phyloP scores from a whole-genome alignment of 2,329 filamentous ascomycete genomes.

The Escovopsis weberi region DNA sequence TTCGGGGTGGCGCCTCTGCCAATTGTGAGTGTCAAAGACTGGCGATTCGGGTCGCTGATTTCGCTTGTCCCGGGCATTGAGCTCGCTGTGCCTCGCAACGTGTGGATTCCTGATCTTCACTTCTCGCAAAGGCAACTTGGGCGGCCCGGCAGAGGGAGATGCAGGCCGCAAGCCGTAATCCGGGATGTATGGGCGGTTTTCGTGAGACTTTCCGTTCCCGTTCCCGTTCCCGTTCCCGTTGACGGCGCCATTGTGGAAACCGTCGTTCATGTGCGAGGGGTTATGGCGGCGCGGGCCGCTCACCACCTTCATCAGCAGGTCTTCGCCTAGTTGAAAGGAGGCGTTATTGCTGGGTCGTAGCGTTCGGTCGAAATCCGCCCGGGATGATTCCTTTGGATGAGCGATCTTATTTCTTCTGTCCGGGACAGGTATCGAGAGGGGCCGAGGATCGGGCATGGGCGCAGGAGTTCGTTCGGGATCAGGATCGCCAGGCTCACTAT shows the following conservation, averaged over 20 bases:
- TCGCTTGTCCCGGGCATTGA: slow-evolving; percentile 1
- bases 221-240: slow-evolving; percentile 8
- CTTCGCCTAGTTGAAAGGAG: slow-evolving; percentile 22
- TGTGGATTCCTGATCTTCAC: slow-evolving; percentile 12
- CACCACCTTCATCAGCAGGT: slow-evolving; percentile 23
- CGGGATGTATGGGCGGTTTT: slow-evolving; percentile 7
- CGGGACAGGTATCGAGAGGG: slow-evolving; percentile 1
- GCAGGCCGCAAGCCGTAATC: slow-evolving; percentile 9
- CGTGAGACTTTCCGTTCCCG: slow-evolving; percentile 8
- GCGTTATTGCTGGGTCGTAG: slow-evolving; percentile 5
- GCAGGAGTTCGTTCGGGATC: background rate
- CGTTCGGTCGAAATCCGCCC: slow-evolving; percentile 3
- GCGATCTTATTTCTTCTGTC: background rate
- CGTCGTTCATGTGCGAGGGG: slow-evolving; percentile 17
- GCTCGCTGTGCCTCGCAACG: slow-evolving; percentile 1
- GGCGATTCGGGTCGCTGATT: slow-evolving; percentile 12
- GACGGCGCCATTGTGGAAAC: slow-evolving; percentile 15
- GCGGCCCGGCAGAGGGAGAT: slow-evolving; percentile 13
- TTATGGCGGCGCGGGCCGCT: slow-evolving; percentile 12
- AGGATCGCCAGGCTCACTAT: slow-evolving; percentile 15
- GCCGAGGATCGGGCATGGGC: slow-evolving; percentile 5
- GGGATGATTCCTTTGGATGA: background rate
- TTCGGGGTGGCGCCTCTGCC: slow-evolving; percentile 8
- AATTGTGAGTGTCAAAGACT: slow-evolving; percentile 10
- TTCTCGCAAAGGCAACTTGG: slow-evolving; percentile 27